These are phyloP conservation scores for Amanita jacksonii DNA, from an alignment of 768 basidiomycete genomes.

Conservation along the genomic window DNA sequence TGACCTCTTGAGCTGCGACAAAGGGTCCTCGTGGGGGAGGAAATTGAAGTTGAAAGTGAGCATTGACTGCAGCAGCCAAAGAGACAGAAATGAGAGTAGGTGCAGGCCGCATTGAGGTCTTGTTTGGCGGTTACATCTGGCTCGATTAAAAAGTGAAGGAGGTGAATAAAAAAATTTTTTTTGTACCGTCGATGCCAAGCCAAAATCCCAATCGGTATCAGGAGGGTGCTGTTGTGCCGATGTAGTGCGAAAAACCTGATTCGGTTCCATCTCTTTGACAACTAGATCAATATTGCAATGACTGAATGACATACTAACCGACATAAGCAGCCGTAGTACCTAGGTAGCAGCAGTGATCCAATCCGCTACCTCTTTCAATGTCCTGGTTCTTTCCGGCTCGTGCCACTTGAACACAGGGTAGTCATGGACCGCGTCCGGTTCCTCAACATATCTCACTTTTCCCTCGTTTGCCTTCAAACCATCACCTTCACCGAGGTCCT, in stretches of 20 bases:
- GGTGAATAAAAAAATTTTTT: slow-evolving; percentile 8
- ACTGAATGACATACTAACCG: no score
- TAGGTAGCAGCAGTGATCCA: slow-evolving; percentile 3
- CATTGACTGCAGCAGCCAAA: slow-evolving; percentile 35
- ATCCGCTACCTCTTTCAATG: neutral
- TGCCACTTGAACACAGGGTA: slow-evolving; percentile 27
- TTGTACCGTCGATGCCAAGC: neutral
- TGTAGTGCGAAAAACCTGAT: no score
- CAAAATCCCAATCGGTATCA: no score
- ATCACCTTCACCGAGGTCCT: slow-evolving; percentile 28
- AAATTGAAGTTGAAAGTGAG: slow-evolving; percentile 70
- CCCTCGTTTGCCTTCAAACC: slow-evolving; percentile 16
- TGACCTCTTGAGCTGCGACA: slow-evolving; percentile 40
- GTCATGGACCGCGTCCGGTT: slow-evolving; percentile 5
- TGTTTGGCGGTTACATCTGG: neutral
- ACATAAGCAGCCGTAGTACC: no score
- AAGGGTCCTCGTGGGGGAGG: slow-evolving; percentile 64
- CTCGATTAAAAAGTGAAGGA: neutral
- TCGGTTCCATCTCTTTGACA: no score
- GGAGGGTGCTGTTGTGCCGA: no score
- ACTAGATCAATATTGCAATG: no score
- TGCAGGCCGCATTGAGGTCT: neutral
- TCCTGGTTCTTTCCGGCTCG: slow-evolving; percentile 25
- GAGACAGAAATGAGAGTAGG: slow-evolving; percentile 8
- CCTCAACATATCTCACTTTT: slow-evolving; percentile 8